Conservation (phyloP, 2,329 filamentous ascomycete genomes). For the Fusarium compactum region DNA sequence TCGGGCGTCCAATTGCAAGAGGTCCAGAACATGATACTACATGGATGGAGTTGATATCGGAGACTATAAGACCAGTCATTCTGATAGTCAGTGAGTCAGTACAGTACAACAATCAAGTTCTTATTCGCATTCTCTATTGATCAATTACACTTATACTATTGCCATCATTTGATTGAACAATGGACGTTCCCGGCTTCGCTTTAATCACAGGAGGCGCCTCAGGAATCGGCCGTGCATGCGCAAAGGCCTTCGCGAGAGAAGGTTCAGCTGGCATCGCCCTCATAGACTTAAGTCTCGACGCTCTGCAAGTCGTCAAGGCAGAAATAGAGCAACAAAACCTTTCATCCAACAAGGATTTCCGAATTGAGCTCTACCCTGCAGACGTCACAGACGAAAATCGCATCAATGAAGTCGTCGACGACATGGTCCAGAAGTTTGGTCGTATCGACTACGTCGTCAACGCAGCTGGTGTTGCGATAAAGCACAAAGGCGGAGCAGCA, state of each 20-base stretch:
- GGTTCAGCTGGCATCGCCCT: conserved; percentile 48
- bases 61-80: background rate
- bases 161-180: background rate
- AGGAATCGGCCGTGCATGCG: conserved; percentile 50
- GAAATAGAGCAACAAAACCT: conserved; percentile 36
- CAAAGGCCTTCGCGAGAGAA: conserved; percentile 46
- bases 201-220: conserved; percentile 50
- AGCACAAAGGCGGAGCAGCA: conserved; percentile 53
- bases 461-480: conserved; percentile 55
- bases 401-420: conserved; percentile 42
- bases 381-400: conserved; percentile 50
- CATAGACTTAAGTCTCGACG: conserved; percentile 44
- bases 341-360: background rate
- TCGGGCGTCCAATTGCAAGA: background rate
- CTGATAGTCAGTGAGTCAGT: background rate
- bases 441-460: conserved; percentile 58
- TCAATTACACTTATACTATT: accelerated
- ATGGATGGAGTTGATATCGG: accelerated
- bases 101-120: accelerated
- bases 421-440: conserved; percentile 49
- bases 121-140: accelerated
- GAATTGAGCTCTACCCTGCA: conserved; percentile 18
- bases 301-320: conserved; percentile 26
- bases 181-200: conserved; percentile 50
- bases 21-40: accelerated